Evolutionary conservation across 257 asterid genomes (phyloP), one percentile per base, ranked within the genome.

Genomic region (Leptodermis oblonga): DNA sequence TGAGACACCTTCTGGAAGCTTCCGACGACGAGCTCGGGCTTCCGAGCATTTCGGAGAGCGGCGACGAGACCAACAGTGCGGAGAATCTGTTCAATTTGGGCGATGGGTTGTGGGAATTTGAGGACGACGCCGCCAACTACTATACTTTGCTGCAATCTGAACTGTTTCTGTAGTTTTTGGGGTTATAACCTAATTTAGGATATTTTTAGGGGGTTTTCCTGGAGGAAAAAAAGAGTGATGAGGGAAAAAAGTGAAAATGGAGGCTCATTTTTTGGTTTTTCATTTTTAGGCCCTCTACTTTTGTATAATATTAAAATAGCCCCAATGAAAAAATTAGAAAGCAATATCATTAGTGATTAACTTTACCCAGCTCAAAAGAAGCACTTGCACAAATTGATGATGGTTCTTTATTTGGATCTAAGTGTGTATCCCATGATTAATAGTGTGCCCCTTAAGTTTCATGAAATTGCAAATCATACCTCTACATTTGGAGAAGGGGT

Each of bases 21-120:
- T 90, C 97, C 4, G 97, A 90, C 54, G 97, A 90, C 76, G 97
- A 90, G 77, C 92, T 88, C 4, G 96, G 97, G 23, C 86, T 90
- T 45, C 97, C 96, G 0, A 82, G 70, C 41, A 68, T 70, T 1
- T 82, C 71, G 12, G 83, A 76, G 20, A 65, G 59, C 26, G 71
- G 53, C 39, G 73, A 45, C 49, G 87, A 77, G 28, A 61, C 58
- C 5, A 72, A 73, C 39, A 75, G 75, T 18, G 74, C 30, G 3
- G 83, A 76, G 39, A 60, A 69, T 9, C 68, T 80, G 5, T 67
- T 79, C 43, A 76, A 64, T 49, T 74, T 81, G 54, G 68, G 69
- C 1, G 86, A 82, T 62, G 92, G 92, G 68, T 63, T 85, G 10
- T 90, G 96, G 96, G 96, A 90, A 49, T 70, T 90, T 34, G 97